Conservation (phyloP, 176 grass and related monocot genomes). For the Coix lacrymajobi region DNA sequence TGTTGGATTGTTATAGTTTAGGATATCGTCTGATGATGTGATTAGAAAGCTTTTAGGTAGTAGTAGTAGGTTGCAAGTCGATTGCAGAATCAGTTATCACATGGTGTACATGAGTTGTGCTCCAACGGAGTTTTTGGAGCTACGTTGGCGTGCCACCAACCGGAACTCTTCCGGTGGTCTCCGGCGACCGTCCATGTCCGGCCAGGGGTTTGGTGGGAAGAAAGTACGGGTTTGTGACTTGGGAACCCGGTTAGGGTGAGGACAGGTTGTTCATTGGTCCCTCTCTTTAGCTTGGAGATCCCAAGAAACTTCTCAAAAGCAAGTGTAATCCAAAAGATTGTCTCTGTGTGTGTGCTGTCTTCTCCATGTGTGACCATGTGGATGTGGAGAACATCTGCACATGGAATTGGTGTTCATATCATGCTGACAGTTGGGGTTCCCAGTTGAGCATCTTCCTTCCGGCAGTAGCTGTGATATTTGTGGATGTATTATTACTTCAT, state of each 20-base stretch:
- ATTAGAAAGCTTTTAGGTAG: background rate
- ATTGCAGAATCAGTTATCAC: background rate
- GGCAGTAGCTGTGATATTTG: background rate
- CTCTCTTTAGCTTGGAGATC: constrained; percentile 6
- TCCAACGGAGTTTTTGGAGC: constrained; percentile 6
- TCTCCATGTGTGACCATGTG: background rate
- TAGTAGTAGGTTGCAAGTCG: background rate
- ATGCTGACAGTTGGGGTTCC: background rate
- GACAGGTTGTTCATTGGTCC: background rate
- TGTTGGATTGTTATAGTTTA: background rate
- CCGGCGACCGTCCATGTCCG: background rate
- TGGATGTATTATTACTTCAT: background rate
- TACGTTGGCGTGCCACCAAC: constrained; percentile 29
- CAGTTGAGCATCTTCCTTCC: background rate
- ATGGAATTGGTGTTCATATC: background rate
- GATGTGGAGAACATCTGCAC: background rate
- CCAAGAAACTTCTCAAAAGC: background rate
- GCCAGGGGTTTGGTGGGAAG: background rate
- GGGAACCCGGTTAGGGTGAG: background rate
- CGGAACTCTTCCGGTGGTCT: background rate
- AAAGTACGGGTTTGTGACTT: background rate
- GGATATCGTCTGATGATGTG: background rate
- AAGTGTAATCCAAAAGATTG: background rate
- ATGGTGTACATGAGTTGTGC: background rate
- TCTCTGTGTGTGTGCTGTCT: background rate